A percentile compares a stretch with the other conserved stretches of the same genome.
These are phyloP conservation scores for Trichodelitschia bisporula DNA, from an alignment of 495 filamentous ascomycete species.

Conservation along the genomic window DNA sequence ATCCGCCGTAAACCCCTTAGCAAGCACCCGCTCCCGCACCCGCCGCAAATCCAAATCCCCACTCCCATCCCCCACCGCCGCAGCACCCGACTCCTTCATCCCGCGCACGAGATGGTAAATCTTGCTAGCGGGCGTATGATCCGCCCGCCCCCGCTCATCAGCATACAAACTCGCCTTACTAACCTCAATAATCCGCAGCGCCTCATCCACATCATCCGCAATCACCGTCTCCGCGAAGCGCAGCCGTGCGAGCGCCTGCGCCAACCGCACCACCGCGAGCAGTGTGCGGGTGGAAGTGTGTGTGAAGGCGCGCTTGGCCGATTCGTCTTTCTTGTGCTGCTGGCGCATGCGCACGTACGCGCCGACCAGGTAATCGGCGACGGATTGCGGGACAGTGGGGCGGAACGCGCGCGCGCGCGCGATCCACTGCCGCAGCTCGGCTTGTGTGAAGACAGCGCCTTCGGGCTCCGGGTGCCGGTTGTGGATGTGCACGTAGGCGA, in stretches of 20 bases:
- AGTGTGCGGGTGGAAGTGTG: slow-evolving; percentile 85
- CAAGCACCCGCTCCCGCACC: slow-evolving; percentile 72
- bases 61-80: slow-evolving; percentile 42
- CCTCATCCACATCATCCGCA: slow-evolving; percentile 87
- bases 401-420: slow-evolving; percentile 76
- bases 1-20: slow-evolving; percentile 89
- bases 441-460: slow-evolving; percentile 50
- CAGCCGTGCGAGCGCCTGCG: slow-evolving; percentile 85
- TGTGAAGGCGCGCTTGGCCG: slow-evolving; percentile 65
- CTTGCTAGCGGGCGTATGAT: slow-evolving; percentile 62
- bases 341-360: slow-evolving; percentile 85
- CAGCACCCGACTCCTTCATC: slow-evolving; percentile 61
- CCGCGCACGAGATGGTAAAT: slow-evolving; percentile 83
- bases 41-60: slow-evolving; percentile 67
- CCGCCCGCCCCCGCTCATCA: slow-evolving; percentile 26
- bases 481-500: slow-evolving; percentile 94
- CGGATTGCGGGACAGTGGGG: slow-evolving; percentile 53
- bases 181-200: slow-evolving; percentile 68
- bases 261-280: slow-evolving; percentile 73
- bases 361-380: slow-evolving; percentile 88
- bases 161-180: slow-evolving; percentile 68
- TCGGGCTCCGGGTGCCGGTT: slow-evolving; percentile 68
- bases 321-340: slow-evolving; percentile 71
- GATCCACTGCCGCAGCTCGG: slow-evolving; percentile 86
- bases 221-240: slow-evolving; percentile 65